Evolutionary conservation across 2,329 filamentous ascomycete genomes (phyloP), one percentile per base, ranked within the genome.

Genomic region (Colletotrichum filicis): DNA sequence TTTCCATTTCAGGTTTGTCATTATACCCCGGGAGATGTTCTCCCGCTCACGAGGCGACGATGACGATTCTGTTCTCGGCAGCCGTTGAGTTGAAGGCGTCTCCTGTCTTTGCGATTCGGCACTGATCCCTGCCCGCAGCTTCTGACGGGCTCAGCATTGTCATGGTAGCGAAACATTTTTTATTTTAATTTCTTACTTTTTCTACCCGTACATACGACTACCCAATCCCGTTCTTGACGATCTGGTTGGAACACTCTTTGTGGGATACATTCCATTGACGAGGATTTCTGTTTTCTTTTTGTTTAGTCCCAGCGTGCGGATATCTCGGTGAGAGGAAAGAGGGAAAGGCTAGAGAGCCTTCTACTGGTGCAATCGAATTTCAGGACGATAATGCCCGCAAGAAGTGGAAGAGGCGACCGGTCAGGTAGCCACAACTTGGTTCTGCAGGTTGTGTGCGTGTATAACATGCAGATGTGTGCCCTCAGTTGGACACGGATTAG

Each of bases 1-100:
- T 68, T 71, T 71, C 53, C n/a, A 66, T 77, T 56, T 69, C 37
- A 70, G 55, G 55, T 64, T 72, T 70, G 66, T 70, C 70, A 73
- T 65, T 70, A 70, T 74, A 67, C 75, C 76, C 61, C 67, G 72
- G 63, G 61, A 74, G 61, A 73, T 46, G 42, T 53, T 46, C 52
- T 61, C 66, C 70, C 61, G 59, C 42, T 68, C 55, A 68, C 57
- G 59, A 63, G 61, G 64, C 59, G 68, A 64, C 60, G 63, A 68
- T 49, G 68, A 24, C 28, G 66, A 26, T 73, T 74, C 57, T 62
- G 37, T 68, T 72, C 68, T 67, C 53, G 53, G 67, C 71, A 71
- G 71, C 26, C 52, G 66, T 65, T 56, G 49, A 70, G 70, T 65
- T 64, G 59, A 68, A 68, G 66, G 52, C 69, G 68, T 32, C 8